These are phyloP conservation scores for Trichosporon asahii DNA, from an alignment of 1,284 basidiomycete genomes.

Conservation along the genomic window DNA sequence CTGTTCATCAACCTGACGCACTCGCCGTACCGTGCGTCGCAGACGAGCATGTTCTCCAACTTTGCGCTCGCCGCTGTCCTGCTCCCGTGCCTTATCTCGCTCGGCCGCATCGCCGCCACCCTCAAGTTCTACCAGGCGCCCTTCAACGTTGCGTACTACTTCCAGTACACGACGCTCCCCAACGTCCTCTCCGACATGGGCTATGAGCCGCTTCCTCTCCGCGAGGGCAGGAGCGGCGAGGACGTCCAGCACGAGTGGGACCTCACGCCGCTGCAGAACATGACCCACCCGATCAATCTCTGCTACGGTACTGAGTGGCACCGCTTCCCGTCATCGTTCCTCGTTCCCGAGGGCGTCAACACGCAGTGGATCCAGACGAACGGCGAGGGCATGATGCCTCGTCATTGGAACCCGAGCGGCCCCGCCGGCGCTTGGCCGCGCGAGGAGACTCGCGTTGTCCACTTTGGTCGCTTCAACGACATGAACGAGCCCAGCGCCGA, in stretches of 20 bases:
- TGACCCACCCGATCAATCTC: slow-evolving; percentile 63
- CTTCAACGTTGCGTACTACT: slow-evolving; percentile 65
- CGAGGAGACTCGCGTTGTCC: slow-evolving; percentile 62
- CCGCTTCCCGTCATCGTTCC: slow-evolving; percentile 85
- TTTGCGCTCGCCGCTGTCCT: slow-evolving; percentile 70
- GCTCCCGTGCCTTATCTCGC: slow-evolving; percentile 64
- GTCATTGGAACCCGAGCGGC: slow-evolving; percentile 47
- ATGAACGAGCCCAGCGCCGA: slow-evolving; percentile 69
- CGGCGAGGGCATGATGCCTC: slow-evolving; percentile 83
- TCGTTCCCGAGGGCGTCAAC: slow-evolving; percentile 76
- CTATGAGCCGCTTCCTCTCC: slow-evolving; percentile 54
- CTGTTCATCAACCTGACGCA: slow-evolving; percentile 68
- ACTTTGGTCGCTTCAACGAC: slow-evolving; percentile 74
- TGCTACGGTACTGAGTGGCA: slow-evolving; percentile 97
- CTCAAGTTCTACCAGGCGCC: slow-evolving; percentile 90
- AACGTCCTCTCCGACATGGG: slow-evolving; percentile 70
- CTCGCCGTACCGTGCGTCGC: slow-evolving; percentile 81
- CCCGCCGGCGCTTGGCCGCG: slow-evolving; percentile 59
- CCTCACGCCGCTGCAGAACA: slow-evolving; percentile 64
- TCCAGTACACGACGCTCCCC: slow-evolving; percentile 77
- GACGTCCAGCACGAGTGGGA: slow-evolving; percentile 65
- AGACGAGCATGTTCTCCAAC: slow-evolving; percentile 68
- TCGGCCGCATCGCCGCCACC: slow-evolving; percentile 74
- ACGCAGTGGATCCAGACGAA: slow-evolving; percentile 85
- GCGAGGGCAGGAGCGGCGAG: slow-evolving; percentile 45